Conservation (phyloP, 1,284 basidiomycete genomes). For the Puccinia novopanici region DNA sequence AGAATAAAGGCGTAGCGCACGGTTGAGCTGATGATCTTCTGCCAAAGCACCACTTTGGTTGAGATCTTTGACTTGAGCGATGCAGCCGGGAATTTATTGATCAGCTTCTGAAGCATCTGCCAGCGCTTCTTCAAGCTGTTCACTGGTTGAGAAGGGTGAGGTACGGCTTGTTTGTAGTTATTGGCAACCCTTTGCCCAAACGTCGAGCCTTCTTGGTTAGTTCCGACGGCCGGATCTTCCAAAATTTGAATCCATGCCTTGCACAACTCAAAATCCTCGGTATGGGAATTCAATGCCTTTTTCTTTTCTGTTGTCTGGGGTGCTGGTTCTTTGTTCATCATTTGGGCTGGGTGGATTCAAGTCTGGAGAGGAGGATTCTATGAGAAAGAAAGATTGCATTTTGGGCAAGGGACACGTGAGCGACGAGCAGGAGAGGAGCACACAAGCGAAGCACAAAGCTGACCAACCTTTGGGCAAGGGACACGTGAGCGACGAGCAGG, state of each 20-base stretch:
- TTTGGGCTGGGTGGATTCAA: too few species aligned
- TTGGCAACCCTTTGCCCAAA: neutral
- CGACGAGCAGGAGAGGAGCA: too few species aligned
- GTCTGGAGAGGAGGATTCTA: too few species aligned
- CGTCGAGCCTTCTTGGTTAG: neutral
- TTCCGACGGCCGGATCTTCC: slow-evolving; percentile 3
- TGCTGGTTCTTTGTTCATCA: too few species aligned
- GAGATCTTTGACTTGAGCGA: neutral
- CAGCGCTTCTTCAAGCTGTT: too few species aligned
- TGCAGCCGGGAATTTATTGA: slow-evolving; percentile 18
- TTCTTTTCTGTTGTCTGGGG: neutral
- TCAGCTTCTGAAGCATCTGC: neutral
- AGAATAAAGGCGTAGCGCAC: neutral
- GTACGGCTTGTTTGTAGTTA: neutral
- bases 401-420: too few species aligned
- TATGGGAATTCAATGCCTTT: neutral
- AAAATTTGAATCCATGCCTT: neutral
- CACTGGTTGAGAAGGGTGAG: neutral
- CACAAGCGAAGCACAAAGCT: too few species aligned
- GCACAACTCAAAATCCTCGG: neutral
- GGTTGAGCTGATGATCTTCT: neutral
- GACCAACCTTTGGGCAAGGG: too few species aligned
- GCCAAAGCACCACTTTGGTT: neutral
- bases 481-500: too few species aligned
- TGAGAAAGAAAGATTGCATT: too few species aligned